These are phyloP conservation scores for Leishmania gerbilli DNA, from an alignment of 208 protist genomes.

Conservation along the genomic window DNA sequence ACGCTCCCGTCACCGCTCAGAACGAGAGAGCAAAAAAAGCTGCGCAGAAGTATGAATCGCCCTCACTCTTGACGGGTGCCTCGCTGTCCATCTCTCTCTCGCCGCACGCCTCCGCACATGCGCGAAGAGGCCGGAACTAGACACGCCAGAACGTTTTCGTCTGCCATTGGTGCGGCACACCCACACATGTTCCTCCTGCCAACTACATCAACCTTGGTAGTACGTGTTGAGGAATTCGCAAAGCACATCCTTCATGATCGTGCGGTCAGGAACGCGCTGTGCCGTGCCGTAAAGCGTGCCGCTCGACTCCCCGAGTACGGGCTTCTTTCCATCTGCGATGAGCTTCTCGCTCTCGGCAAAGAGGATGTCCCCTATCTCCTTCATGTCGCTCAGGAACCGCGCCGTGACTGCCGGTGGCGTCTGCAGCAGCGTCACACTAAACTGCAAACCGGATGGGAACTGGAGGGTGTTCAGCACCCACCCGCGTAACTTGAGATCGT, in stretches of 20 bases:
- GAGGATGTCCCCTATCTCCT: constrained; percentile 46
- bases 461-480: constrained; percentile 96
- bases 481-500: constrained; percentile 77
- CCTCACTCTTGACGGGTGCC: neutral
- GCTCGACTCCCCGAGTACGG: constrained; percentile 32
- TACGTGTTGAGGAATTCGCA: constrained; percentile 83
- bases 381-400: constrained; percentile 81
- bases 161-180: too few species aligned
- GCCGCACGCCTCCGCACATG: neutral
- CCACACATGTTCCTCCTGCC: neutral
- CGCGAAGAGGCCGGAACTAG: neutral
- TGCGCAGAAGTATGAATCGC: neutral
- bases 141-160: neutral
- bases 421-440: constrained; percentile 91
- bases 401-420: constrained; percentile 69
- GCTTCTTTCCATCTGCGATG: constrained; percentile 40
- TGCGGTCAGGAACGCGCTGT: constrained; percentile 89
- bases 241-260: constrained; percentile 88
- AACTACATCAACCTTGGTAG: constrained; percentile 54
- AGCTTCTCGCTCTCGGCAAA: constrained; percentile 39
- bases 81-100: neutral
- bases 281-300: constrained; percentile 94
- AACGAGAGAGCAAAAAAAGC: neutral
- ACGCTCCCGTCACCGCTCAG: neutral
- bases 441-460: constrained; percentile 93